These are phyloP conservation scores for Penicillium verrucosum DNA, from an alignment of 2,329 filamentous ascomycete genomes.

Conservation along the genomic window DNA sequence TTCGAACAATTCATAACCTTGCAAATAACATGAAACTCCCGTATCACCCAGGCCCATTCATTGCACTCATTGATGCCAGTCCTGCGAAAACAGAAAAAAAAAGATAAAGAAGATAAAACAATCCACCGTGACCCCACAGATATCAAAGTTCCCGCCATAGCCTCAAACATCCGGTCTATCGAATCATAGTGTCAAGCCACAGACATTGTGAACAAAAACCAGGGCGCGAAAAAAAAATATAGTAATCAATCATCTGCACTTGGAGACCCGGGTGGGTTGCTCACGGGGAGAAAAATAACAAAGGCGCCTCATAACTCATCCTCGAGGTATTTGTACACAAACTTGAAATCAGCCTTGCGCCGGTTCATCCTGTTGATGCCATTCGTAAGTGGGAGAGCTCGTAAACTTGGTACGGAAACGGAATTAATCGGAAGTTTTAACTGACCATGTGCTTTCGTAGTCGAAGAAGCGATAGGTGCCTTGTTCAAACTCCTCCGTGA, in stretches of 20 bases:
- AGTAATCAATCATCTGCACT: conserved; percentile 1
- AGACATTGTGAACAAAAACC: neutral
- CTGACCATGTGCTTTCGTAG: conserved; percentile 97
- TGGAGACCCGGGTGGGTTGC: conserved; percentile 10
- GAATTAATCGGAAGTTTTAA: conserved; percentile 19
- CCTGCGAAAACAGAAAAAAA: conserved; percentile 15
- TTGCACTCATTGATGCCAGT: conserved; percentile 29
- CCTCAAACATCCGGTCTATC: conserved; percentile 7
- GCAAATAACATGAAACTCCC: conserved; percentile 29
- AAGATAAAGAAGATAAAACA: conserved; percentile 9
- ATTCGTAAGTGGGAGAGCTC: conserved; percentile 15
- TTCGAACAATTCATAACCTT: conserved; percentile 2
- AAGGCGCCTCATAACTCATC: conserved; percentile 66
- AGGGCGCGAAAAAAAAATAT: neutral
- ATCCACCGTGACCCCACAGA: conserved; percentile 10
- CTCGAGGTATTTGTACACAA: conserved; percentile 95
- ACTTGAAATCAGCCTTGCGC: conserved; percentile 95
- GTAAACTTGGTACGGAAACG: neutral
- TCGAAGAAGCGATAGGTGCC: conserved; percentile 99
- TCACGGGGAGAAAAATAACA: conserved; percentile 2
- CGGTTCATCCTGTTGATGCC: conserved; percentile 81
- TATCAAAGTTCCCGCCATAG: conserved; percentile 11
- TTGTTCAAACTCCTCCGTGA: conserved; percentile 98
- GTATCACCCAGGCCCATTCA: conserved; percentile 30
- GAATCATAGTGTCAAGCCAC: conserved; percentile 6